phyloP scores from a whole-genome alignment of 305 asterid genomes.

The Salvia sclarea region DNA sequence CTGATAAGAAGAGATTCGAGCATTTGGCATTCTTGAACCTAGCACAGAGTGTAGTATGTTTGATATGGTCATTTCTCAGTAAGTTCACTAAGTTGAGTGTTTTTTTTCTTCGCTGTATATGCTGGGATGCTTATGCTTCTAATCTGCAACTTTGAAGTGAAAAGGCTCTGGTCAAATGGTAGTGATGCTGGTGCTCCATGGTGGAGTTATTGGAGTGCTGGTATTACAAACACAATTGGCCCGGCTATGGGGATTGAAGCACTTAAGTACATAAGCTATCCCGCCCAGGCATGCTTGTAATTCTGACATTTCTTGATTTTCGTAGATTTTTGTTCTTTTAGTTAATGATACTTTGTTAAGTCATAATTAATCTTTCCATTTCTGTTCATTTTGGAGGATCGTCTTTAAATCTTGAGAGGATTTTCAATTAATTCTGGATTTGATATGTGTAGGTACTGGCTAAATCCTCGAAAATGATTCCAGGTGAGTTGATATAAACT shows the following conservation, averaged over 20 bases:
- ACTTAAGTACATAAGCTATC: constrained; percentile 93
- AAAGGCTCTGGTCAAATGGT: constrained; percentile 79
- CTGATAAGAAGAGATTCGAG: constrained; percentile 90
- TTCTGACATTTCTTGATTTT: not conserved
- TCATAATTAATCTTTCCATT: not conserved
- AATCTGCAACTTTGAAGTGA: constrained; percentile 50
- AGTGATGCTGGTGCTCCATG: constrained; percentile 83
- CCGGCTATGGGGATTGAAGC: constrained; percentile 99
- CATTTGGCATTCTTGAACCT: constrained; percentile 94
- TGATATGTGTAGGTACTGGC: constrained; percentile 81
- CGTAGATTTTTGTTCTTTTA: not conserved
- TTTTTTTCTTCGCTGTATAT: not conserved
- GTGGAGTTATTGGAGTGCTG: constrained; percentile 99
- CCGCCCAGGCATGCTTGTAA: constrained; percentile 72
- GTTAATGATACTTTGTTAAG: not conserved
- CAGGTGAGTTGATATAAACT: constrained; percentile 58
- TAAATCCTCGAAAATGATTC: constrained; percentile 99
- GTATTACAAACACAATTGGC: constrained; percentile 91
- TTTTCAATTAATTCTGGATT: constrained; percentile 33
- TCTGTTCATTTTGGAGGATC: not conserved
- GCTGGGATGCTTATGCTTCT: constrained; percentile 1
- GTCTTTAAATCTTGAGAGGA: not conserved
- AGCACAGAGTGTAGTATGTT: constrained; percentile 85
- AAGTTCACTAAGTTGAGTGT: constrained; percentile 35
- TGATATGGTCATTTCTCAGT: constrained; percentile 91